Evolutionary conservation across 2,329 filamentous ascomycete genomes (phyloP).

Genomic region (Penicillium sp.): DNA sequence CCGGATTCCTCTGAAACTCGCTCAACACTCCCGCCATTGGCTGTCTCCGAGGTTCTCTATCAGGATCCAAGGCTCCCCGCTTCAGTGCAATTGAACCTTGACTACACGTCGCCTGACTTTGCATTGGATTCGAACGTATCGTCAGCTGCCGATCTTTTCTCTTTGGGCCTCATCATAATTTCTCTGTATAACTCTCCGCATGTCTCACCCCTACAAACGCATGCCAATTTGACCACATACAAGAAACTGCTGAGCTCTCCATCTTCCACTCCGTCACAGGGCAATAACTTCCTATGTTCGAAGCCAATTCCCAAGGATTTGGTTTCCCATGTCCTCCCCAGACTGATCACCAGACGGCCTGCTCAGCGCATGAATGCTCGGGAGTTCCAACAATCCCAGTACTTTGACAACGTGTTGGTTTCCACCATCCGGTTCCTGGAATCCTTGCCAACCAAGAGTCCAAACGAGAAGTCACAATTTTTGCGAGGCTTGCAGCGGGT

Average conservation of each 20-base stretch:
- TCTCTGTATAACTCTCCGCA: slow-evolving; percentile 95
- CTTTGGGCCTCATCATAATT: slow-evolving; percentile 81
- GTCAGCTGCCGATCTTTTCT: slow-evolving; percentile 86
- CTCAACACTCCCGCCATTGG: slow-evolving; percentile 75
- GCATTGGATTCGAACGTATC: slow-evolving; percentile 87
- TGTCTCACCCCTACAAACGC: slow-evolving; percentile 76
- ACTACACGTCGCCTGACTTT: slow-evolving; percentile 94
- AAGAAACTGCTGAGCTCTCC: slow-evolving; percentile 79
- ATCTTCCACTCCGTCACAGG: slow-evolving; percentile 71
- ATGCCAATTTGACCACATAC: slow-evolving; percentile 78
- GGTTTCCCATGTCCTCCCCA: slow-evolving; percentile 70
- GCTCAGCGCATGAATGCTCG: slow-evolving; percentile 82
- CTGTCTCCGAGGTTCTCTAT: slow-evolving; percentile 78
- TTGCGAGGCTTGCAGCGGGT: slow-evolving; percentile 85
- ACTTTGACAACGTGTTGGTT: slow-evolving; percentile 95
- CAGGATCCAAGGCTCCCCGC: slow-evolving; percentile 79
- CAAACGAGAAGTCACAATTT: slow-evolving; percentile 87
- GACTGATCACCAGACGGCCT: slow-evolving; percentile 81
- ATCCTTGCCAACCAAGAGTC: slow-evolving; percentile 83
- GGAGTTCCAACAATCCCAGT: slow-evolving; percentile 92
- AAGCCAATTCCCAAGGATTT: slow-evolving; percentile 78
- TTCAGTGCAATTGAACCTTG: slow-evolving; percentile 82
- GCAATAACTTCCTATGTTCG: slow-evolving; percentile 82
- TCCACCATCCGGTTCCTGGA: slow-evolving; percentile 96
- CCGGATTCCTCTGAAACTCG: slow-evolving; percentile 71